Base-by-base conservation (phyloP, 2,329 filamentous ascomycete species). In the Aspergillus fijiensis region DNA sequence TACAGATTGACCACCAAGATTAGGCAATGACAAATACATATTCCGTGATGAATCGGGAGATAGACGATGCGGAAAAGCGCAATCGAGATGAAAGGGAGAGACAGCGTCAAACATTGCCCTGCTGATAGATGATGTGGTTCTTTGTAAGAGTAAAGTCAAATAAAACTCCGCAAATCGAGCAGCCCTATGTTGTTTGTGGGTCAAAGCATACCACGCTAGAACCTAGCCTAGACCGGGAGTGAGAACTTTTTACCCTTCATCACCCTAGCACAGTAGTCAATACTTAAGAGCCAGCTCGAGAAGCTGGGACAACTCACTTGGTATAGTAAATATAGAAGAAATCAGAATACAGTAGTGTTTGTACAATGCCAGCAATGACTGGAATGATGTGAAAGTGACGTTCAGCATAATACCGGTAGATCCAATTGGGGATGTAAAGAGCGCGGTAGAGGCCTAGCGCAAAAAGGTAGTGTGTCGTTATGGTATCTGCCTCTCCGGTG, bases 251-350 rank as follows among this genome's bases (percentile, higher is more conserved):
- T 90, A 69, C 90, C 90, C 82, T 93, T 91, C 79, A 93, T 81
- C 51, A 94, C 89, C 71, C 81, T 83, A 23, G 2, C 33, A 9
- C 25, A 21, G 21, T 23, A 25, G 27, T 68, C 48, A 67, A 63
- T 55, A 7, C 4, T 33, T 29, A 42, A 27, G 35, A 7, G 25
- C 25, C 45, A 19, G 16, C n/a, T n/a, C 14, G n/a, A 31, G n/a
- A 1, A 25, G 12, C 47, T 33, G 25, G 27, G 14, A 19, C 12
- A 29, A 79, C 84, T 76, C 75, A 89, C 87, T 97, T 98, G 61
- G 89, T 96, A 81, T 97, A 99, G 82, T 99, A 99, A 72, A 99
- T 94, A 84, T 93, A 99, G 85, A 99, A 99, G 82, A 99, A 99
- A 81, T 99, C 95, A 65, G 92, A 96, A 82, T 99, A 99, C 60